A percentile compares a stretch with the other conserved stretches of the same genome.
Evolutionary conservation across 2,329 filamentous ascomycete genomes (phyloP).

Genomic region (Alternaria dauci): DNA sequence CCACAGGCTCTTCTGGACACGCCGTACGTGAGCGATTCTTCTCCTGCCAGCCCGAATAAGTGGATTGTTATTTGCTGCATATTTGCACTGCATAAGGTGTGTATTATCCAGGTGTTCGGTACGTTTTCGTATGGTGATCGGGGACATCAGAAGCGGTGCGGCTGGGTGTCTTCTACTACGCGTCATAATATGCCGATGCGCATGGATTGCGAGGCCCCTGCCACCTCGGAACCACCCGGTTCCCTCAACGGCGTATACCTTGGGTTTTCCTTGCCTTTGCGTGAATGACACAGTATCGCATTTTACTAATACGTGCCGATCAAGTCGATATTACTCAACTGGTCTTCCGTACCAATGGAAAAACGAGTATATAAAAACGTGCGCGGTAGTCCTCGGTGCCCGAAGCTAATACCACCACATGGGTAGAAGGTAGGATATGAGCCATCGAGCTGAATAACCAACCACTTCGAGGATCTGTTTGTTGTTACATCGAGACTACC

Average conservation of each 20-base stretch:
- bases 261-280: not conserved
- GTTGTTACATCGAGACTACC: not conserved
- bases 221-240: not conserved
- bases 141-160: not conserved
- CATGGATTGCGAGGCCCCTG: not conserved
- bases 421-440: not conserved
- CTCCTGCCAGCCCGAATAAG: constrained; percentile 6
- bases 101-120: not conserved
- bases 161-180: not conserved
- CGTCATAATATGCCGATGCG: not conserved
- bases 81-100: not conserved
- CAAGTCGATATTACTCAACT: not conserved
- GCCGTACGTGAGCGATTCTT: constrained; percentile 1
- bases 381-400: not conserved
- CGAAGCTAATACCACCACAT: not conserved
- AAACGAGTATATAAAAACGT: no score
- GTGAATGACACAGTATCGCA: not conserved
- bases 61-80: not conserved
- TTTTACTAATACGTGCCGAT: not conserved
- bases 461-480: not conserved
- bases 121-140: not conserved
- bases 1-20: constrained; percentile 16
- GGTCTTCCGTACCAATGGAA: no score
- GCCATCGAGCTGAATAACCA: not conserved
- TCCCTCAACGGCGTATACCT: not conserved